Conservation (phyloP, 2,329 filamentous ascomycete species). For the Bipolaris sorokiniana region DNA sequence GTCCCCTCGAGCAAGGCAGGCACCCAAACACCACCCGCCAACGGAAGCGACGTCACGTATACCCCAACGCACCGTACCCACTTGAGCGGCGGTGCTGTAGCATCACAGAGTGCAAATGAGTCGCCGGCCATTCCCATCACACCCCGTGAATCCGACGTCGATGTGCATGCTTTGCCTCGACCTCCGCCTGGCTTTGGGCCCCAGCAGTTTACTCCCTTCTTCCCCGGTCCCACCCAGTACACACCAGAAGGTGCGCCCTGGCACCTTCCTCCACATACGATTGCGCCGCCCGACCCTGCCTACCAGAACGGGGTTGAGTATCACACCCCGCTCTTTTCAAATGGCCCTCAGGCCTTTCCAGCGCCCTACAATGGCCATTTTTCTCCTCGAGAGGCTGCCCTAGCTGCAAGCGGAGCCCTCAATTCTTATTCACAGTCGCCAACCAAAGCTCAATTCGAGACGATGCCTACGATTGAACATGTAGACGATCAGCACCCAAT, state of each 20-base stretch:
- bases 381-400: constrained; percentile 23
- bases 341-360: constrained; percentile 25
- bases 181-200: constrained; percentile 43
- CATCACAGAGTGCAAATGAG: constrained; percentile 49
- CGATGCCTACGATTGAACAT: constrained; percentile 26
- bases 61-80: constrained; percentile 28
- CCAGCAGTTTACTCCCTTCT: constrained; percentile 40
- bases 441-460: constrained; percentile 38
- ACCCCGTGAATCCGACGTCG: constrained; percentile 31
- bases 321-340: constrained; percentile 26
- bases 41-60: constrained; percentile 21
- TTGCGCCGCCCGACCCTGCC: constrained; percentile 34
- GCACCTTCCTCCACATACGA: constrained; percentile 39
- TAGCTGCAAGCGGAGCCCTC: constrained; percentile 32
- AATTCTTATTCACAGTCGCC: constrained; percentile 46
- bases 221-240: constrained; percentile 44
- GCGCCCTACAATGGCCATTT: constrained; percentile 28
- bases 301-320: constrained; percentile 35
- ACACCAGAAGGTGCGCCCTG: constrained; percentile 43
- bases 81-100: constrained; percentile 43
- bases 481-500: constrained; percentile 28
- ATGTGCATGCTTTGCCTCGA: constrained; percentile 29
- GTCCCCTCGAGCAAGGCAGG: constrained; percentile 39
- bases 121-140: constrained; percentile 49
- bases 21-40: constrained; percentile 30